Conservation (phyloP, 169 alveolate genomes). For the Plasmodium billcollinsi region DNA sequence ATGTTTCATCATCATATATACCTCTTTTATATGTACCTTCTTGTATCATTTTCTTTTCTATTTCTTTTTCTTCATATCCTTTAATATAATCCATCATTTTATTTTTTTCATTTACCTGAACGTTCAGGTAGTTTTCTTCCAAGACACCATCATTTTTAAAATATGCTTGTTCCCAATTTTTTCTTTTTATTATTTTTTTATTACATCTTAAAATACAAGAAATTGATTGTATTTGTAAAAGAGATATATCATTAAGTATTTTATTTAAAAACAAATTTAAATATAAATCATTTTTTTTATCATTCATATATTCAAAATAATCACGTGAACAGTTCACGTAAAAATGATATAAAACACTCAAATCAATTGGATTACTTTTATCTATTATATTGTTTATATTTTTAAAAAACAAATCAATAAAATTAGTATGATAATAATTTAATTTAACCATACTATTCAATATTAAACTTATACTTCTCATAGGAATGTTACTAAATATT, state of each 20-base stretch:
- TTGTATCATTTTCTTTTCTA: background rate
- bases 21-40: no score
- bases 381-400: slow-evolving; percentile 29
- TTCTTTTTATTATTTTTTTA: slow-evolving; percentile 39
- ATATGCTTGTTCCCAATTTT: background rate
- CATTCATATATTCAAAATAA: background rate
- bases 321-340: slow-evolving; percentile 24
- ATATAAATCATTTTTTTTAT: background rate
- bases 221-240: slow-evolving; percentile 46
- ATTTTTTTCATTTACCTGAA: background rate
- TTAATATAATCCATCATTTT: background rate
- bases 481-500: slow-evolving; percentile 44
- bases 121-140: background rate
- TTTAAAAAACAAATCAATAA: slow-evolving; percentile 56
- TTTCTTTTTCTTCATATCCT: background rate
- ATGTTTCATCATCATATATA: background rate
- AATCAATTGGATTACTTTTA: slow-evolving; percentile 37
- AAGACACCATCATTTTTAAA: background rate
- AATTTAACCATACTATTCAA: slow-evolving; percentile 66
- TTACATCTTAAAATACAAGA: slow-evolving; percentile 62
- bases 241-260: slow-evolving; percentile 7
- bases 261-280: slow-evolving; percentile 40
- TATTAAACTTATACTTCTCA: slow-evolving; percentile 70
- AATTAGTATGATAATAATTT: slow-evolving; percentile 20
- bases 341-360: slow-evolving; percentile 59